Base-by-base conservation (phyloP, 2,329 filamentous ascomycete species). In the Cryphonectria carpinicola region DNA sequence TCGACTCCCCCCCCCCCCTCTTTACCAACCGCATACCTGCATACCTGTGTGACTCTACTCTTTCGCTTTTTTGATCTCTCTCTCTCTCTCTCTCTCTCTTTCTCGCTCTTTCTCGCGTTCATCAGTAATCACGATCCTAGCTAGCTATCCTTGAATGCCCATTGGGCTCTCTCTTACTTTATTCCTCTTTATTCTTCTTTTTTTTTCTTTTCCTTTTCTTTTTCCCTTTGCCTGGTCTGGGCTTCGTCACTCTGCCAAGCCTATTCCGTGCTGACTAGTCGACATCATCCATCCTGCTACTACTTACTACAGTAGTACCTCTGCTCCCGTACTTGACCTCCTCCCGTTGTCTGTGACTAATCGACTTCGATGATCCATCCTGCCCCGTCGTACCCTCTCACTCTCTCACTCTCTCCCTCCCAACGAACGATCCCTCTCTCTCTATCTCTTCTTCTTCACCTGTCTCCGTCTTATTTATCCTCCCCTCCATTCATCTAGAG, bases 301-400 rank as follows among this genome's bases (percentile, higher is more conserved):
- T 49, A n/a, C 37, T 11, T 11, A 39, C 46, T 7, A 11, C 22
- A 49, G 46, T 49, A 49, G 46, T 49, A 49, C 46, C 46, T 49
- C 46, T 58, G 54, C 54, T 56, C 52, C 46, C 52, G 25, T 56
- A 58, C 54, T 32, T 28, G 54, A 58, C 54, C 25, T 58, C 56
- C 56, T 35, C 11, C 22, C 61, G 61, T 25, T 22, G 39, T 43
- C 39, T n/a, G 58, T 61, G 58, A 61, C 58, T 61, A 61, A 64
- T 64, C 37, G n/a, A 39, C 39, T 46, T 64, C 37, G 61, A 39
- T 43, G 61, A 58, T 58, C 61, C 25, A 43, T 64, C 61, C 19
- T 39, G 35, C 58, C 28, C 32, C 58, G 22, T 61, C 14, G n/a
- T 58, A 58, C 54, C n/a, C 25, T 49, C 46, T 49, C 46, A 14